phyloP scores from a whole-genome alignment of 2,329 filamentous ascomycete species.

The Stachybotrys chlorohalonatus region DNA sequence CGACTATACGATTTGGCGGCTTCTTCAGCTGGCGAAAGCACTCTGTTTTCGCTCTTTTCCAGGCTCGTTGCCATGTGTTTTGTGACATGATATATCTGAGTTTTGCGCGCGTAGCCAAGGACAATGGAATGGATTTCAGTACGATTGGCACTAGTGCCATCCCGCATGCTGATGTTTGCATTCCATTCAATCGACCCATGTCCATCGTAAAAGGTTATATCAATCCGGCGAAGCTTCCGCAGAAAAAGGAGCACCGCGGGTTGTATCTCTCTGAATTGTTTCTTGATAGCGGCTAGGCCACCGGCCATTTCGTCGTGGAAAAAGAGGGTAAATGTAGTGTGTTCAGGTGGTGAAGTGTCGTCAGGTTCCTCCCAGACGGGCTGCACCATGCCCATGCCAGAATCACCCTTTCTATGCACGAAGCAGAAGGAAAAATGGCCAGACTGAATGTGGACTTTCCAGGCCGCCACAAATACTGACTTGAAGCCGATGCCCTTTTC shows the following conservation, averaged over 20 bases:
- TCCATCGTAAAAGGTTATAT: conserved; percentile 18
- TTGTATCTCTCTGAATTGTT: conserved; percentile 27
- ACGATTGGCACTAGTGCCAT: neutral
- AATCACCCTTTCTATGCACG: conserved; percentile 24
- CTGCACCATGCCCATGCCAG: conserved; percentile 42
- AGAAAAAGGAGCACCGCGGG: conserved; percentile 32
- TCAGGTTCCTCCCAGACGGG: conserved; percentile 27
- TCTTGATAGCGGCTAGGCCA: conserved; percentile 12
- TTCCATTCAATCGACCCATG: conserved; percentile 3
- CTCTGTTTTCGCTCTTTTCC: conserved; percentile 23
- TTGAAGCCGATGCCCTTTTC: conserved; percentile 45
- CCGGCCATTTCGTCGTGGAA: conserved; percentile 19
- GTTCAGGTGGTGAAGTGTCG: conserved; percentile 3
- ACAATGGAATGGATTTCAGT: neutral
- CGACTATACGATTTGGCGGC: conserved; percentile 9
- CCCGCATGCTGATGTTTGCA: conserved; percentile 4
- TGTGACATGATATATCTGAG: conserved; percentile 19
- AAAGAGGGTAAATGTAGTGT: conserved; percentile 28
- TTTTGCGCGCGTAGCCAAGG: conserved; percentile 1
- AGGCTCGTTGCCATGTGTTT: conserved; percentile 17
- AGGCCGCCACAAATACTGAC: conserved; percentile 37
- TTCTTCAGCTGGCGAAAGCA: conserved; percentile 16
- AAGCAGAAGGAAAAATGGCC: conserved; percentile 35
- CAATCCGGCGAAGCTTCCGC: conserved; percentile 25
- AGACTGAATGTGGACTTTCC: conserved; percentile 34